Evolutionary conservation across 2,329 filamentous ascomycete species (phyloP).

Genomic region (Alternaria brassicicola): DNA sequence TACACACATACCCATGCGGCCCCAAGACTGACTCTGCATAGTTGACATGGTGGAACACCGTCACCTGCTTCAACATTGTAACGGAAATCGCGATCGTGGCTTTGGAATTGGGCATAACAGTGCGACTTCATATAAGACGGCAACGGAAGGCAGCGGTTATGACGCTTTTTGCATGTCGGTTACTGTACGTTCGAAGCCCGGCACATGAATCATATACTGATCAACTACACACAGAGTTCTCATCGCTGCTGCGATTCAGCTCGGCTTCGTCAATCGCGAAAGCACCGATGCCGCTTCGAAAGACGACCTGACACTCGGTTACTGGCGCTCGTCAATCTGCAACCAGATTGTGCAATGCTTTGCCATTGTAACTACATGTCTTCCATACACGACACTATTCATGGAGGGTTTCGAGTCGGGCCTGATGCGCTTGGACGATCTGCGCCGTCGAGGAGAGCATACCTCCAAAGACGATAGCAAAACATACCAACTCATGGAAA

Average conservation of each 20-base stretch:
- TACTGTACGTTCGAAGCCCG: constrained; percentile 16
- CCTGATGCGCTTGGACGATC: constrained; percentile 29
- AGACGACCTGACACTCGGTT: constrained; percentile 33
- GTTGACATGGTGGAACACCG: constrained; percentile 27
- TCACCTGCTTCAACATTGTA: constrained; percentile 24
- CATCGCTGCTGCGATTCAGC: constrained; percentile 21
- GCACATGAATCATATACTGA: neutral
- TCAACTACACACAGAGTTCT: constrained; percentile 14
- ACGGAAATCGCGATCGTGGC: constrained; percentile 31
- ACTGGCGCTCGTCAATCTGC: constrained; percentile 35
- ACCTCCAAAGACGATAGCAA: constrained; percentile 17
- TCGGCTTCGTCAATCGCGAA: constrained; percentile 25
- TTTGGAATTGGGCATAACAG: constrained; percentile 25
- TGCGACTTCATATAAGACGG: constrained; percentile 20
- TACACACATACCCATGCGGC: neutral
- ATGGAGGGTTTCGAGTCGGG: constrained; percentile 39
- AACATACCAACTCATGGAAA: constrained; percentile 24
- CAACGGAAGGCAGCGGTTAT: constrained; percentile 26
- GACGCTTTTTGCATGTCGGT: constrained; percentile 26
- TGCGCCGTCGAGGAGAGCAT: constrained; percentile 19
- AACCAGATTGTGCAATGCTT: constrained; percentile 33
- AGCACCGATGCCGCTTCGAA: constrained; percentile 7
- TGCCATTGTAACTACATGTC: constrained; percentile 35
- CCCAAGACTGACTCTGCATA: constrained; percentile 8
- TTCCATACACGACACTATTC: constrained; percentile 38